Conservation (phyloP, 2,329 filamentous ascomycete genomes). For the Coniochaeta sp. region DNA sequence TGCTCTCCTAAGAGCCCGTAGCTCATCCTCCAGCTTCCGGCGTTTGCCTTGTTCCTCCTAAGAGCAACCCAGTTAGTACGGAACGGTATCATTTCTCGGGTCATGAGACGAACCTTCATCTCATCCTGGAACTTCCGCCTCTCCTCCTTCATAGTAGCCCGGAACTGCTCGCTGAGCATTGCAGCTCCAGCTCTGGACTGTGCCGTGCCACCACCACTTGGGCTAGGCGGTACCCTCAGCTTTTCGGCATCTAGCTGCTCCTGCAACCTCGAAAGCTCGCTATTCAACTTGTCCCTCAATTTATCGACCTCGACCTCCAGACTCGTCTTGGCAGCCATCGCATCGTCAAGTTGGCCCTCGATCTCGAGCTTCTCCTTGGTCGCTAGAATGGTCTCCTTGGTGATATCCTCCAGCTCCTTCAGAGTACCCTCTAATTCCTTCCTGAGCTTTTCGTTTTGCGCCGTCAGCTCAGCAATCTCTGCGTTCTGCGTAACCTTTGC, state of each 20-base stretch:
- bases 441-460: slow-evolving; percentile 42
- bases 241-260: slow-evolving; percentile 45
- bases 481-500: slow-evolving; percentile 43
- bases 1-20: slow-evolving; percentile 33
- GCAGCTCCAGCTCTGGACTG: slow-evolving; percentile 35
- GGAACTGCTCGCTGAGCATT: slow-evolving; percentile 50
- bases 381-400: slow-evolving; percentile 40
- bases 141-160: slow-evolving; percentile 48
- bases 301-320: slow-evolving; percentile 31
- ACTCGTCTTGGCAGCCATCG: slow-evolving; percentile 22
- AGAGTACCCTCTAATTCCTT: slow-evolving; percentile 42
- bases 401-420: slow-evolving; percentile 45
- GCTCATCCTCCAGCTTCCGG: slow-evolving; percentile 43
- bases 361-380: slow-evolving; percentile 43
- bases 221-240: slow-evolving; percentile 28
- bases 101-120: slow-evolving; percentile 31
- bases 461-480: slow-evolving; percentile 37
- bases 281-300: slow-evolving; percentile 30
- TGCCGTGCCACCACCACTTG: slow-evolving; percentile 20
- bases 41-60: slow-evolving; percentile 43
- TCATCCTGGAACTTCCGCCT: slow-evolving; percentile 51
- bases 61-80: slow-evolving; percentile 19
- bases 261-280: slow-evolving; percentile 34
- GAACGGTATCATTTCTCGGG: neutral
- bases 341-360: slow-evolving; percentile 33